These are phyloP conservation scores for Lecanicillium sp. DNA, from an alignment of 2,329 filamentous ascomycete species.

Conservation along the genomic window DNA sequence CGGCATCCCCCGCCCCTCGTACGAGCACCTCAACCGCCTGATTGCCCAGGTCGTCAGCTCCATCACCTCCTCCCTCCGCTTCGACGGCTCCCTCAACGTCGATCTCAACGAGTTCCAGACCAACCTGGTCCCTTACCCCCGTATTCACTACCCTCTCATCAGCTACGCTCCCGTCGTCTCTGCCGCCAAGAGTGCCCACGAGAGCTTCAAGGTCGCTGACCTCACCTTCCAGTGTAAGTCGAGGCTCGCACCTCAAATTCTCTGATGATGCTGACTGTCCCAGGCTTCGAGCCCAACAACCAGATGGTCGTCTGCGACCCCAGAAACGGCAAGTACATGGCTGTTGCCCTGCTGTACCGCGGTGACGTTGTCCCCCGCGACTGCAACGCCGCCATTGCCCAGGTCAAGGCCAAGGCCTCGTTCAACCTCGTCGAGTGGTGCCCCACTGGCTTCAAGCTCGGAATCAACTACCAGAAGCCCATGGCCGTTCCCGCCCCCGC, in stretches of 20 bases:
- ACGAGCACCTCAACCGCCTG: conserved; percentile 66
- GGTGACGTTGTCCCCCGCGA: conserved; percentile 66
- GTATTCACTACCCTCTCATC: conserved; percentile 69
- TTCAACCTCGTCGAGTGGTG: conserved; percentile 74
- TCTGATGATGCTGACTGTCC: conserved; percentile 21
- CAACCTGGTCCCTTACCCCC: conserved; percentile 67
- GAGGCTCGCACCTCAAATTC: no score
- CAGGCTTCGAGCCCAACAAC: conserved; percentile 72
- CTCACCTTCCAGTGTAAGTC: conserved; percentile 65
- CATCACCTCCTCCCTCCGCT: conserved; percentile 66
- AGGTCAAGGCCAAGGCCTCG: conserved; percentile 63
- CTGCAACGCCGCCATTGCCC: conserved; percentile 60
- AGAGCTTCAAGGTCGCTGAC: conserved; percentile 82
- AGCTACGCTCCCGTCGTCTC: conserved; percentile 68
- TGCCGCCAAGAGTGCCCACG: conserved; percentile 70
- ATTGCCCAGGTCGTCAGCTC: conserved; percentile 71
- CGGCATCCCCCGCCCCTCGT: conserved; percentile 62
- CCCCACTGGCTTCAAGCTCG: conserved; percentile 69
- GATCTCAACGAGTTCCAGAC: conserved; percentile 75
- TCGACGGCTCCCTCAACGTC: conserved; percentile 67
- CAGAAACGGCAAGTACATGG: conserved; percentile 72
- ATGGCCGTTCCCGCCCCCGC: conserved; percentile 49
- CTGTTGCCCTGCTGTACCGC: conserved; percentile 65
- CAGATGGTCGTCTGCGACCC: conserved; percentile 73
- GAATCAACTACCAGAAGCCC: conserved; percentile 69